phyloP scores from a whole-genome alignment of 768 basidiomycete species.

The Filobasidium floriforme region DNA sequence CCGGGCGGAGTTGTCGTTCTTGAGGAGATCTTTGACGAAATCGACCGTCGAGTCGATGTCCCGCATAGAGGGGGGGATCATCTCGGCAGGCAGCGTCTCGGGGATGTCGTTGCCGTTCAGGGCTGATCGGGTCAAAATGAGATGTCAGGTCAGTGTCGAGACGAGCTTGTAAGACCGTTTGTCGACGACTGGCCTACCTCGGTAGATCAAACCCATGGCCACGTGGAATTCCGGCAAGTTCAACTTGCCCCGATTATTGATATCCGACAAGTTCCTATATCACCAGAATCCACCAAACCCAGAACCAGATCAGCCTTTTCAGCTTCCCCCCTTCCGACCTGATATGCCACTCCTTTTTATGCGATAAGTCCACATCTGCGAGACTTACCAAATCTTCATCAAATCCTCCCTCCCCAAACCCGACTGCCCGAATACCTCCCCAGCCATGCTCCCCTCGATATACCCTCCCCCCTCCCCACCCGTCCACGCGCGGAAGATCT shows the following conservation, averaged over 20 bases:
- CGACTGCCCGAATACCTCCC: slow-evolving; percentile 90
- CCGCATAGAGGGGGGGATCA: slow-evolving; percentile 81
- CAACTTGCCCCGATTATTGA: slow-evolving; percentile 86
- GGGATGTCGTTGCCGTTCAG: slow-evolving; percentile 90
- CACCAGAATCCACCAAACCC: too few relatives aligned
- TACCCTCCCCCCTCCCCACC: slow-evolving; percentile 62
- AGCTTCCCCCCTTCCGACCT: too few relatives aligned
- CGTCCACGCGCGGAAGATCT: slow-evolving; percentile 92
- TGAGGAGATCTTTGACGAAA: slow-evolving; percentile 76
- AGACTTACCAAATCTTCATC: slow-evolving; percentile 78
- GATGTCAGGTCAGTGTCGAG: slow-evolving; percentile 5
- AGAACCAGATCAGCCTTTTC: too few relatives aligned
- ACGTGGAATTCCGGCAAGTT: slow-evolving; percentile 95
- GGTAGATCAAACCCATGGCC: slow-evolving; percentile 95
- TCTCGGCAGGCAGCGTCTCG: slow-evolving; percentile 73
- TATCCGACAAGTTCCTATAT: slow-evolving; percentile 79
- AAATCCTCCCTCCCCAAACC: slow-evolving; percentile 81
- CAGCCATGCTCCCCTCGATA: slow-evolving; percentile 71
- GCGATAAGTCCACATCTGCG: too few relatives aligned
- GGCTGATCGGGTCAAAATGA: slow-evolving; percentile 50
- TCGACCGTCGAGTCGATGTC: slow-evolving; percentile 85
- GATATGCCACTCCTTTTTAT: too few relatives aligned
- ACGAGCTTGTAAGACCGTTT: background rate
- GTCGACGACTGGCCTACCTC: slow-evolving; percentile 58
- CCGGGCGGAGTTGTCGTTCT: slow-evolving; percentile 61